phyloP scores from a whole-genome alignment of 176 grass and related monocot genomes.

The Zoysia japonica region DNA sequence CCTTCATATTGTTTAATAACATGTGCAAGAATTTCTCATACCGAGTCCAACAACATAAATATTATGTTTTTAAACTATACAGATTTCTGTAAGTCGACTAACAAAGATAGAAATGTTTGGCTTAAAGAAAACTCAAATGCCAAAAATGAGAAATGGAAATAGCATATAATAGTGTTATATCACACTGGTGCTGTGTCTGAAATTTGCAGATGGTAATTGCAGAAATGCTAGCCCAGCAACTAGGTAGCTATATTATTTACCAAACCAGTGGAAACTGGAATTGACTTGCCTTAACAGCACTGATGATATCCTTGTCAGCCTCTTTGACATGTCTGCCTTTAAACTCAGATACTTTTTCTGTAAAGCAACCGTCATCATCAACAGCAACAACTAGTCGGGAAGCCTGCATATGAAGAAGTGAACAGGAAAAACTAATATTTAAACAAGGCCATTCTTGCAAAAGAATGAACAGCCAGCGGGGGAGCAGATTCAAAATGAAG shows the following conservation, averaged over 20 bases:
- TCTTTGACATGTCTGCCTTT: constrained; percentile 83
- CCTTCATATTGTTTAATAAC: no score
- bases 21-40: neutral
- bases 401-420: constrained; percentile 46
- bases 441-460: constrained; percentile 12
- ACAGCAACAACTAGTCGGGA: constrained; percentile 86
- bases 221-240: constrained; percentile 24
- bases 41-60: neutral
- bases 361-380: constrained; percentile 91
- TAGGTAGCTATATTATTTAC: constrained; percentile 10
- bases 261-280: constrained; percentile 27
- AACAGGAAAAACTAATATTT: constrained; percentile 2
- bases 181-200: constrained; percentile 23
- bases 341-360: constrained; percentile 78
- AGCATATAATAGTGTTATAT: constrained; percentile 1
- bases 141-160: neutral
- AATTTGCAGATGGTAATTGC: constrained; percentile 1
- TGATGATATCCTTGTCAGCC: constrained; percentile 93
- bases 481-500: constrained; percentile 14
- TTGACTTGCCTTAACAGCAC: constrained; percentile 68
- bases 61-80: neutral
- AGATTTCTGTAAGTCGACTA: neutral
- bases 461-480: neutral
- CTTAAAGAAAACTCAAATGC: neutral
- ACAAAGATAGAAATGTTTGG: neutral